A percentile compares a stretch with the other conserved stretches of the same genome.
These are phyloP conservation scores for Penicillium sp. DNA, from an alignment of 2,329 filamentous ascomycete genomes.

Conservation along the genomic window DNA sequence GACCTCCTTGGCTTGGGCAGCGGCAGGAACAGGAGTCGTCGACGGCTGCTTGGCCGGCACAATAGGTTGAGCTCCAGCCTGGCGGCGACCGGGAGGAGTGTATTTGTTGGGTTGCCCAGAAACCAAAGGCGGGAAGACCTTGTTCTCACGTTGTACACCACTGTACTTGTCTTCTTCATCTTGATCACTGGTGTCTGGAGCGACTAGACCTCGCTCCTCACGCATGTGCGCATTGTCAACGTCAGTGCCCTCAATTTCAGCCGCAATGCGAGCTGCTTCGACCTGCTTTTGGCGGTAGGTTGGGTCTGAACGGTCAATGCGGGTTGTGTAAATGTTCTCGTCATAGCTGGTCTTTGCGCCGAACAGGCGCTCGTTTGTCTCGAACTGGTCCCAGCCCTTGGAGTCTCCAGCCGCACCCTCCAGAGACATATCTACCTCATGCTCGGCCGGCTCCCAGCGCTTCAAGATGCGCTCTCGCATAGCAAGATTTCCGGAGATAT, in stretches of 20 bases:
- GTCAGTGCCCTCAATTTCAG: conserved; percentile 82
- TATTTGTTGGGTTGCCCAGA: conserved; percentile 74
- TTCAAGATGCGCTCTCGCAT: conserved; percentile 77
- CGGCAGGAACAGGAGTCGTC: conserved; percentile 59
- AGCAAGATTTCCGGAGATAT: conserved; percentile 78
- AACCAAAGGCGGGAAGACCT: conserved; percentile 68
- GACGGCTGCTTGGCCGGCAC: conserved; percentile 83
- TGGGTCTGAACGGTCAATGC: conserved; percentile 83
- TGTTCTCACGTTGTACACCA: conserved; percentile 76
- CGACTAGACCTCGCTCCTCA: conserved; percentile 80
- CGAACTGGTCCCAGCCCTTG: conserved; percentile 88
- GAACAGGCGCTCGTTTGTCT: conserved; percentile 84
- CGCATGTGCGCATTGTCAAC: conserved; percentile 81
- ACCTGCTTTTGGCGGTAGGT: conserved; percentile 79
- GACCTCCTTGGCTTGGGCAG: conserved; percentile 37
- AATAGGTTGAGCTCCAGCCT: conserved; percentile 74
- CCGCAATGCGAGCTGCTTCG: conserved; percentile 79
- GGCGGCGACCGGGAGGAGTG: conserved; percentile 85
- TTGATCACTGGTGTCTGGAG: conserved; percentile 67
- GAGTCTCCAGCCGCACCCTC: conserved; percentile 60
- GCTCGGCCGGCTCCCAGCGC: conserved; percentile 76
- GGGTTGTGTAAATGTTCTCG: conserved; percentile 92
- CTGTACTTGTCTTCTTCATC: conserved; percentile 98
- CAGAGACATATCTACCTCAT: conserved; percentile 70
- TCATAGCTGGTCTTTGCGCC: conserved; percentile 90